Evolutionary conservation across 768 basidiomycete species (phyloP).

Genomic region (Termitomyces heimii): DNA sequence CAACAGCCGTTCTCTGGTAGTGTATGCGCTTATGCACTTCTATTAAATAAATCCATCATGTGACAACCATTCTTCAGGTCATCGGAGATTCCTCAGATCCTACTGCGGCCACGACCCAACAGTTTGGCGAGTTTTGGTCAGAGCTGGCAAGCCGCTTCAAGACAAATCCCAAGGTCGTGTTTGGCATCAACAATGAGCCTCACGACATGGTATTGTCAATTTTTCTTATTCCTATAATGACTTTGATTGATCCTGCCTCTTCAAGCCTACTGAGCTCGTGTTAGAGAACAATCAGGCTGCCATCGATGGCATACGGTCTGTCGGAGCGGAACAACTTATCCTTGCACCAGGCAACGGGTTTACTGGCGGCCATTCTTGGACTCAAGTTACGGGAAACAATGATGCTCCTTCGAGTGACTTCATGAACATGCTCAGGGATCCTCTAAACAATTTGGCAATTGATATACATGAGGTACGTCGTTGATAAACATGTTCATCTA

Average conservation of each 20-base stretch:
- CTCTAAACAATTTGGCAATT: constrained; percentile 35
- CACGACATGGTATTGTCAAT: constrained; percentile 31
- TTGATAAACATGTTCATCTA: not conserved
- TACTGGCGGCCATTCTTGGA: constrained; percentile 41
- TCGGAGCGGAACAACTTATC: constrained; percentile 36
- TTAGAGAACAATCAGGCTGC: constrained; percentile 38
- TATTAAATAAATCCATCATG: not conserved
- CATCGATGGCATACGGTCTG: constrained; percentile 34
- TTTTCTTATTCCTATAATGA: not conserved
- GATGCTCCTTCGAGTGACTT: constrained; percentile 36
- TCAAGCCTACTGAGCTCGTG: constrained; percentile 33
- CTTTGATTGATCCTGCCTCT: not conserved
- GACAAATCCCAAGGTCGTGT: constrained; percentile 36
- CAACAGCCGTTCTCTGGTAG: constrained; percentile 37
- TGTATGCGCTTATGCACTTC: constrained; percentile 21
- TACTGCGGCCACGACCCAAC: constrained; percentile 35
- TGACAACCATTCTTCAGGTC: constrained; percentile 22
- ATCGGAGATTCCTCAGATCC: constrained; percentile 40
- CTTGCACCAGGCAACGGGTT: constrained; percentile 42
- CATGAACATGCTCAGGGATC: constrained; percentile 34
- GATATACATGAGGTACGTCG: constrained; percentile 36
- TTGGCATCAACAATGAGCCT: constrained; percentile 43
- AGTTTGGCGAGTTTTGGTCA: constrained; percentile 36
- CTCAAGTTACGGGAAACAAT: constrained; percentile 25
- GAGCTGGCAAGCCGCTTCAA: constrained; percentile 35